Evolutionary conservation across 192 early-diverging fungal genomes (phyloP).

Genomic region (Coemansia sp.): DNA sequence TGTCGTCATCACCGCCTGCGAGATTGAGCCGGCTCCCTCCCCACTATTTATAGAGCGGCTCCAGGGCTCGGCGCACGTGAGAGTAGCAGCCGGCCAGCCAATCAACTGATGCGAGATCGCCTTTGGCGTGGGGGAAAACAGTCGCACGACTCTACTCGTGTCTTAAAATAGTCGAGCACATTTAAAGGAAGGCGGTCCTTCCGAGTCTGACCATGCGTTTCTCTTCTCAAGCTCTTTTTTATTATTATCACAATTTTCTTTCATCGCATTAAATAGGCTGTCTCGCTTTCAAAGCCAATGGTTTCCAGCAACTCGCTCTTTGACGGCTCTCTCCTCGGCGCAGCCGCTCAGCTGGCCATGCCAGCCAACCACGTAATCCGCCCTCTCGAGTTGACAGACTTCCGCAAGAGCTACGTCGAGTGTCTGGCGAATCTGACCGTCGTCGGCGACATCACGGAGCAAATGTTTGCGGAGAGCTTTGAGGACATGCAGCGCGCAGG

Average conservation of each 20-base stretch:
- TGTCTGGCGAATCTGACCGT: constrained; percentile 78
- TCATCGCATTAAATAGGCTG: too few species aligned
- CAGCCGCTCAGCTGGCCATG: constrained; percentile 60
- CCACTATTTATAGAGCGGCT: neutral
- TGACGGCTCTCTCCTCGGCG: constrained; percentile 65
- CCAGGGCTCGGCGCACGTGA: neutral
- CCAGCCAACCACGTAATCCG: constrained; percentile 73
- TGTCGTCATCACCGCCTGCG: neutral
- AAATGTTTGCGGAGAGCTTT: constrained; percentile 78
- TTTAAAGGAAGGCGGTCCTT: constrained; percentile 4
- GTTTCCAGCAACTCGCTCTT: constrained; percentile 50
- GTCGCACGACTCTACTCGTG: constrained; percentile 5
- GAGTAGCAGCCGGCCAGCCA: neutral
- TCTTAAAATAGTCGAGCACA: neutral
- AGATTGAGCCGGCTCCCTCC: neutral
- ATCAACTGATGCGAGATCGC: neutral
- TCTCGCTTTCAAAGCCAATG: too few species aligned
- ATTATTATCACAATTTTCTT: constrained; percentile 1
- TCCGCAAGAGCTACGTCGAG: constrained; percentile 72
- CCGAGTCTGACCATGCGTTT: neutral
- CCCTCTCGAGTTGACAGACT: constrained; percentile 79
- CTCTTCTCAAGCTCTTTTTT: neutral
- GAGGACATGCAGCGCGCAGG: constrained; percentile 71
- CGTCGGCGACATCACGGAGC: constrained; percentile 73
- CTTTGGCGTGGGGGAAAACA: neutral